Conservation (phyloP, 169 alveolate genomes). For the Cryptosporidium canis region DNA sequence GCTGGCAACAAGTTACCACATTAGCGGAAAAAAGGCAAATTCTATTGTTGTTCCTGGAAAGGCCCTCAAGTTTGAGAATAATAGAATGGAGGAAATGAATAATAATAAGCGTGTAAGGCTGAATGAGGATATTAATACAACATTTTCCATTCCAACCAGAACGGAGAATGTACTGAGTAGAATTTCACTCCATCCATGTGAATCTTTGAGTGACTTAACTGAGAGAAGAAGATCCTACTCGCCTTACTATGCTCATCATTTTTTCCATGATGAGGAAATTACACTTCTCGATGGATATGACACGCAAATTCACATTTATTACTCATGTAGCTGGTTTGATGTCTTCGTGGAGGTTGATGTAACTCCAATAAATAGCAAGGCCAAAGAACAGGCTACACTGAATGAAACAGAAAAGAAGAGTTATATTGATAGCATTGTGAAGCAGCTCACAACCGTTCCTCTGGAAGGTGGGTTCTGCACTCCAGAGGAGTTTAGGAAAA, state of each 20-base stretch:
- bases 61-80: neutral
- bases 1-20: neutral
- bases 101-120: neutral
- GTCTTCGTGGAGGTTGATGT: conserved; percentile 40
- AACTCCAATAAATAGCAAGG: neutral
- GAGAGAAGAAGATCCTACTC: neutral
- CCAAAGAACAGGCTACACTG: neutral
- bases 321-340: conserved; percentile 66
- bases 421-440: conserved; percentile 6
- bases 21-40: neutral
- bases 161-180: conserved; percentile 11
- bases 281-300: conserved; percentile 30
- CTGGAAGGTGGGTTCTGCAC: conserved; percentile 47
- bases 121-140: neutral
- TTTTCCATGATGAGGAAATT: conserved; percentile 35
- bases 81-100: neutral
- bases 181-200: conserved; percentile 26
- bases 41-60: neutral
- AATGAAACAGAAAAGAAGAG: neutral
- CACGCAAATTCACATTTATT: conserved; percentile 38
- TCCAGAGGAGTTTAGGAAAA: conserved; percentile 21
- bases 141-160: neutral
- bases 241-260: conserved; percentile 49
- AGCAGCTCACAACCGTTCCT: conserved; percentile 2
- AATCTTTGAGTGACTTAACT: neutral